Evolutionary conservation across 345 rosid genomes (phyloP), one percentile per base, ranked within the genome.

Genomic region (Excoecaria cochinchinensis): DNA sequence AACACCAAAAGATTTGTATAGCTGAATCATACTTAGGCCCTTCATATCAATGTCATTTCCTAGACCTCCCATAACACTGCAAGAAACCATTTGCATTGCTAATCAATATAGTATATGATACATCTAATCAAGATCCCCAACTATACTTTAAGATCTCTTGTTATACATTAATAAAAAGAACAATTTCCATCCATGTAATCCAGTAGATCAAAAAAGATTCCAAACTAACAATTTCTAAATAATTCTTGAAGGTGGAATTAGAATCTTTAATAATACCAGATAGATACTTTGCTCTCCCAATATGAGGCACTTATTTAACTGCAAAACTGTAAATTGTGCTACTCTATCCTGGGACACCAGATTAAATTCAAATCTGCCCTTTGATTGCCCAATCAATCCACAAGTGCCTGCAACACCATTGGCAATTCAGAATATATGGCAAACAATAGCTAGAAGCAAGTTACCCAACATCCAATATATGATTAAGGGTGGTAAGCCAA

Each of bases 371-470:
- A 79, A 73, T 77, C 76, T 71, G 77, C 55, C 71, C 88, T 78
- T 81, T 87, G 70, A 69, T 78, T 74, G 79, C 81, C 75, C 79
- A 76, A 79, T 39, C 67, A 70, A 83, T 66, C 86, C 80, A 75
- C 72, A 63, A 52, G 72, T 72, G 71, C 89, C 89, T 85, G 89
- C 90, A 86, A 87, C 80, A 82, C 71, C 85, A 81, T 80, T 67
- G 77, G 80, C 60, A 71, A 74, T 82, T 83, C 71, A 84, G 87
- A 87, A 75, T 67, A 71, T 56, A 67, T 31, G 76, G 50, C 48
- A 51, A 70, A 69, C 61, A 76, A 71, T 58, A 50, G 72, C 77
- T 78, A 78, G 38, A 74, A 75, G 70, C 72, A 76, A 78, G 82
- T 79, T 76, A 81, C 76, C 80, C 31, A 4, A 75, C 39, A 83